A percentile compares a stretch with the other conserved stretches of the same genome.
Conservation (phyloP, 2,329 filamentous ascomycete species). For the Beauveria caledonica region DNA sequence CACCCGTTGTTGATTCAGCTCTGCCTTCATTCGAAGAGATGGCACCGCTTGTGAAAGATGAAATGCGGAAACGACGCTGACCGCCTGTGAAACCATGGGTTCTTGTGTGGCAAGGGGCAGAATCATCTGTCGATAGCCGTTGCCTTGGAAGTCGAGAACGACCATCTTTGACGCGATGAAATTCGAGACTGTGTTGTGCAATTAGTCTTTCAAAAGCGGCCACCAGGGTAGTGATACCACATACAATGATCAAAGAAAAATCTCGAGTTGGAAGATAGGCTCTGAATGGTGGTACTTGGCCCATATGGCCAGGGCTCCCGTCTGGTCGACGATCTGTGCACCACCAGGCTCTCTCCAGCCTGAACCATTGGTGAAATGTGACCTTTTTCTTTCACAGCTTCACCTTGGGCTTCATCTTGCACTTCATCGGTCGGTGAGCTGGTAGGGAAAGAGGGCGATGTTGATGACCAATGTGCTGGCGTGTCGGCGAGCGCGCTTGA, state of each 20-base stretch:
- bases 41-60: slow-evolving; percentile 27
- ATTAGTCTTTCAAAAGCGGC: background rate
- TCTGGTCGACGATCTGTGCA: background rate
- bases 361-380: background rate
- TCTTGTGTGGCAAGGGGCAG: slow-evolving; percentile 32
- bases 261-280: slow-evolving; percentile 21
- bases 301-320: background rate
- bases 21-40: slow-evolving; percentile 23
- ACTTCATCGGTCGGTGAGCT: background rate
- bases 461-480: background rate
- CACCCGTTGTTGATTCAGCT: slow-evolving; percentile 27
- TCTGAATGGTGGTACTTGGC: slow-evolving; percentile 14
- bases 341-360: background rate
- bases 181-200: slow-evolving; percentile 21
- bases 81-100: slow-evolving; percentile 25
- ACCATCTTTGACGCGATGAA: slow-evolving; percentile 32
- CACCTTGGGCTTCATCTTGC: too few relatives aligned
- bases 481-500: background rate
- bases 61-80: slow-evolving; percentile 31
- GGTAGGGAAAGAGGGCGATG: background rate
- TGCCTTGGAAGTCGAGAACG: slow-evolving; percentile 25
- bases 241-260: slow-evolving; percentile 29
- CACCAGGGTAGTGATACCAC: background rate
- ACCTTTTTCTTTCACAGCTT: background rate
- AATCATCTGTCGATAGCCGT: slow-evolving; percentile 31